Evolutionary conservation across 441 rosid species (phyloP).

Genomic region (Sinapis alba): DNA sequence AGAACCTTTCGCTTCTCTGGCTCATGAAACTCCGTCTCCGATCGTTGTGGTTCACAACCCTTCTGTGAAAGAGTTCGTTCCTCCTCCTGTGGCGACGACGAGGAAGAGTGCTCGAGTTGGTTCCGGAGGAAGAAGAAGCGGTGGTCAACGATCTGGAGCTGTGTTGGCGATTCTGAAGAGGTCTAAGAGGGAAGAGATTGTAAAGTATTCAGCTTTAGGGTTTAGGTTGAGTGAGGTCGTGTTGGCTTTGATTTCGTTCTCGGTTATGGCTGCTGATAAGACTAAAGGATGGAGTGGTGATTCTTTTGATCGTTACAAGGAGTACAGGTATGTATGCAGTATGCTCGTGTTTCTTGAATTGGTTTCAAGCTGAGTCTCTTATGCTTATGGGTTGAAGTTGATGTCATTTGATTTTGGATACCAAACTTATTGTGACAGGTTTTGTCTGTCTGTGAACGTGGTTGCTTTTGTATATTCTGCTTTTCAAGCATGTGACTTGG

Average conservation of each 20-base stretch:
- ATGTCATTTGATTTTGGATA: neutral
- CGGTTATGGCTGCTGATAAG: conserved; percentile 92
- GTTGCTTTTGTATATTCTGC: conserved; percentile 80
- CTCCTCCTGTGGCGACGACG: conserved; percentile 16
- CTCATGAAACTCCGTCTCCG: conserved; percentile 36
- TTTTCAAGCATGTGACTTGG: conserved; percentile 75
- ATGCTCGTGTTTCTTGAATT: conserved; percentile 9
- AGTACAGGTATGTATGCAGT: conserved; percentile 60
- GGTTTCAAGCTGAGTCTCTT: conserved; percentile 19
- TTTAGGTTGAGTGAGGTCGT: conserved; percentile 71
- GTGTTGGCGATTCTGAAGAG: conserved; percentile 36
- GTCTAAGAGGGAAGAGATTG: conserved; percentile 30
- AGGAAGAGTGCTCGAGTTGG: conserved; percentile 43
- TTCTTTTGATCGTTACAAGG: conserved; percentile 91
- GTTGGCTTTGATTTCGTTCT: conserved; percentile 85
- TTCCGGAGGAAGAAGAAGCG: conserved; percentile 39
- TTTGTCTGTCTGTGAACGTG: conserved; percentile 83
- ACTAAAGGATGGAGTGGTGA: conserved; percentile 99
- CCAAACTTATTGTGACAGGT: conserved; percentile 49
- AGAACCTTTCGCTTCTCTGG: neutral
- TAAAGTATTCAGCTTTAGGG: conserved; percentile 63
- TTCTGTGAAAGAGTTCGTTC: conserved; percentile 27
- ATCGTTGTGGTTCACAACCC: conserved; percentile 32
- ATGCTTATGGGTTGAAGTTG: conserved; percentile 10
- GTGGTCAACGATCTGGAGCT: conserved; percentile 42